Conservation (phyloP, 1,284 basidiomycete genomes). For the Trichosporon coremiiforme region DNA sequence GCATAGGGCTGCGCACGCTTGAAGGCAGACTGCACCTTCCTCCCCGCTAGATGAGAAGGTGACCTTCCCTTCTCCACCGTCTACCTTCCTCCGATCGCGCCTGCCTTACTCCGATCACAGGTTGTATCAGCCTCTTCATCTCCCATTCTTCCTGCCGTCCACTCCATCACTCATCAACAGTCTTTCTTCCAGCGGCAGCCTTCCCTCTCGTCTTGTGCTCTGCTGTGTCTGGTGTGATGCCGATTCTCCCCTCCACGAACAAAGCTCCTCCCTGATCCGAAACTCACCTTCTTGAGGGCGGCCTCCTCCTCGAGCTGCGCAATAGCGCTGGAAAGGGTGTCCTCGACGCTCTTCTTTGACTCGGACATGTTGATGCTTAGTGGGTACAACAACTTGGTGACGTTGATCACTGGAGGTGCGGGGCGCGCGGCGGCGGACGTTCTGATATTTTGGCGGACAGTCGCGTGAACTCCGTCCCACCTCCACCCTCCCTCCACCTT, state of each 20-base stretch:
- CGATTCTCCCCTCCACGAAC: too few species aligned
- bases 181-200: too few species aligned
- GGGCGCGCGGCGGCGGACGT: neutral
- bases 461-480: neutral
- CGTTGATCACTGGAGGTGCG: neutral
- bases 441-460: conserved; percentile 8
- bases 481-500: neutral
- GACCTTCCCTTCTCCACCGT: neutral
- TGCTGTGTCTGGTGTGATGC: too few species aligned
- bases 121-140: neutral
- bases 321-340: conserved; percentile 44
- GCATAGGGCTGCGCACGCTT: too few species aligned
- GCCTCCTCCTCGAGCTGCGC: conserved; percentile 52
- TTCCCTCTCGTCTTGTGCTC: too few species aligned
- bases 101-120: neutral
- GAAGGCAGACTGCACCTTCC: too few species aligned
- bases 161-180: neutral
- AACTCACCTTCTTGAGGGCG: conserved; percentile 52
- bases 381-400: neutral
- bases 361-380: conserved; percentile 1
- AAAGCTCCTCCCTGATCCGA: too few species aligned
- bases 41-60: too few species aligned
- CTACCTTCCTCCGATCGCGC: too few species aligned
- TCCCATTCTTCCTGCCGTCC: neutral
- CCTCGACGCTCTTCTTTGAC: conserved; percentile 32